Evolutionary conservation across 2,329 filamentous ascomycete genomes (phyloP).

Genomic region (Thelonectria discophora): DNA sequence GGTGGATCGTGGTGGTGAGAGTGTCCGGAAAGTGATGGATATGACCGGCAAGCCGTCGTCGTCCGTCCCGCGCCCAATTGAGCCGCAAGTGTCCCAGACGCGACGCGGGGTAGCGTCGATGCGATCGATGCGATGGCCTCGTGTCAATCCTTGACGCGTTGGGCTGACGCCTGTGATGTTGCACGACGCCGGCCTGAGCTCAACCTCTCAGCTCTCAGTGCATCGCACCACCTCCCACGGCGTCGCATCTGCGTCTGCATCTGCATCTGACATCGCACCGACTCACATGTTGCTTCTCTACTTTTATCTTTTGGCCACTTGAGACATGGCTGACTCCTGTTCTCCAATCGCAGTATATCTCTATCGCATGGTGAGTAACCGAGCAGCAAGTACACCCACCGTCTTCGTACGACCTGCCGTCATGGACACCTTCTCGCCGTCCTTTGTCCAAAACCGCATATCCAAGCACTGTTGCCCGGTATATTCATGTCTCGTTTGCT

Average conservation of each 20-base stretch:
- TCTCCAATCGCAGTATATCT: constrained; percentile 60
- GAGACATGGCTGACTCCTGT: constrained; percentile 31
- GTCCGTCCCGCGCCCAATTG: neutral
- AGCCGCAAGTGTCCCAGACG: neutral
- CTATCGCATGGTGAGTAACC: constrained; percentile 65
- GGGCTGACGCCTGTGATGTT: neutral
- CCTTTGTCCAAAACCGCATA: neutral
- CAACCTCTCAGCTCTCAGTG: neutral
- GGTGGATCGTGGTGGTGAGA: neutral
- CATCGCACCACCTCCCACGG: neutral
- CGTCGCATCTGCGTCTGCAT: neutral
- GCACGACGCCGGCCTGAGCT: neutral
- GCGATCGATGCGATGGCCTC: constrained; percentile 17
- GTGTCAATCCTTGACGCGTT: too few species aligned
- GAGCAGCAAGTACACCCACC: too few species aligned
- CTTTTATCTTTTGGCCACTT: neutral
- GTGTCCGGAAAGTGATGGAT: neutral
- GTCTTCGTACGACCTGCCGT: neutral
- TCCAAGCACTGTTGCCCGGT: too few species aligned
- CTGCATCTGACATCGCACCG: neutral
- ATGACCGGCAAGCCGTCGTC: too few species aligned
- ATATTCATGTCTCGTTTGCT: constrained; percentile 4
- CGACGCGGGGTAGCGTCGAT: constrained; percentile 17
- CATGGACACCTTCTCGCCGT: neutral
- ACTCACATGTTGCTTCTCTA: neutral